These are phyloP conservation scores for Talaromyces sp. DNA, from an alignment of 2,329 filamentous ascomycete species.

Conservation along the genomic window DNA sequence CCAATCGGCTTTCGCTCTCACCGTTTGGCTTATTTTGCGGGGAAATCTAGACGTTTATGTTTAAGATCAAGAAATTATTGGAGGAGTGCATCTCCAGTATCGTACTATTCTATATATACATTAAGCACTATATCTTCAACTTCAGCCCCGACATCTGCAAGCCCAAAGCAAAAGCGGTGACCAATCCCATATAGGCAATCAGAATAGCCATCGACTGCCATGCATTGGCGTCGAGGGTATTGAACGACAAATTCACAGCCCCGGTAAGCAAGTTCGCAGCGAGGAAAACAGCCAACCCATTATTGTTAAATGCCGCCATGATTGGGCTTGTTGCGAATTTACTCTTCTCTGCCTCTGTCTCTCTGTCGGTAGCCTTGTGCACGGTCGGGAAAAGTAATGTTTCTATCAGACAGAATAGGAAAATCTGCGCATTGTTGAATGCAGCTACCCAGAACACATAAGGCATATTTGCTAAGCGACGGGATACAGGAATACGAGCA, in stretches of 20 bases:
- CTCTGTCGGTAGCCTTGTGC: slow-evolving; percentile 54
- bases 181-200: slow-evolving; percentile 63
- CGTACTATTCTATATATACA: neutral
- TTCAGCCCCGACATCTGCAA: slow-evolving; percentile 39
- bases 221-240: slow-evolving; percentile 70
- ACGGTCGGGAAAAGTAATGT: slow-evolving; percentile 71
- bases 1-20: slow-evolving; percentile 1
- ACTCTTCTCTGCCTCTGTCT: slow-evolving; percentile 62
- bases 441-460: slow-evolving; percentile 92
- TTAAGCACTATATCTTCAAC: slow-evolving; percentile 22
- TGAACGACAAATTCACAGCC: slow-evolving; percentile 79
- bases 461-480: slow-evolving; percentile 85
- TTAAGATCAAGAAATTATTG: no score
- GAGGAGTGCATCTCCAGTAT: no score
- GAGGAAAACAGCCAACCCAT: slow-evolving; percentile 81
- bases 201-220: slow-evolving; percentile 69
- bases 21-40: neutral
- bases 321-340: slow-evolving; percentile 72
- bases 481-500: slow-evolving; percentile 66
- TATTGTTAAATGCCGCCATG: slow-evolving; percentile 81
- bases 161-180: slow-evolving; percentile 63
- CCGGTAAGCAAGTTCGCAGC: slow-evolving; percentile 87
- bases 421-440: slow-evolving; percentile 82
- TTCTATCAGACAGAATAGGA: slow-evolving; percentile 75
- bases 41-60: neutral